Evolutionary conservation across 75 land plant genomes (phyloP), one percentile per base, ranked within the genome.

Genomic region (Pinus albicaulis): DNA sequence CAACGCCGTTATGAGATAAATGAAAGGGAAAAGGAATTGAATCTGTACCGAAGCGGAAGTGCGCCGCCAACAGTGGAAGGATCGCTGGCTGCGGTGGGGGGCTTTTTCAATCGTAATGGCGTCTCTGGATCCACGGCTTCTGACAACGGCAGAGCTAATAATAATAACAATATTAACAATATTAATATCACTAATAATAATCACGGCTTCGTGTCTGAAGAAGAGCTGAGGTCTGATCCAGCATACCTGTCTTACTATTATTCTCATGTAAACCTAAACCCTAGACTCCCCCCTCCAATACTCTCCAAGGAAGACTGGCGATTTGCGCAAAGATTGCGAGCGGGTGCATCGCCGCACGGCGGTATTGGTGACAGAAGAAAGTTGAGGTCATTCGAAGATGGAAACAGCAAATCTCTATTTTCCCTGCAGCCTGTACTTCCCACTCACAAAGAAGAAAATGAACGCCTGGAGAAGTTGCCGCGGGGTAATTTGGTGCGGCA

Each of bases 11-110:
- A 79, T 12, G 88, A 83, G 57, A 76, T 76, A 61, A 76, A 73
- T 41, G 83, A 87, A 17, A 80, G 82, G 69, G 92, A 80, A 56
- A 78, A 85, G 62, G 93, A 92, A 63, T 57, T 95, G 11, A 86
- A 80, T 56, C 80, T 92, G 26, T 88, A 84, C 71, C 68, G 99
- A 74, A 98, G 99, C 76, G 98, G 94, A 16, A 91, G 96, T 80
- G 99, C 99, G 0, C 99, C 99, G 19, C 98, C 99, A 4, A 92
- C 99, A n/a, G 94, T 98, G 31, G 90, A 98, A 75, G 98, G 95
- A 11, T 92, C 98, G 14, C 64, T 91, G 5, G 83, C 82, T 2
- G 94, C 98, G 15, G 85, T 95, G 13, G 92, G 90, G 0, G 91
- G 92, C 55, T 76, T 90, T 4, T 82, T 86, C 52, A 63, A 66